Percentiles rank a stretch among this genome's conserved stretches.
phyloP scores from a whole-genome alignment of 345 rosid genomes.

The Salix suchowensis region DNA sequence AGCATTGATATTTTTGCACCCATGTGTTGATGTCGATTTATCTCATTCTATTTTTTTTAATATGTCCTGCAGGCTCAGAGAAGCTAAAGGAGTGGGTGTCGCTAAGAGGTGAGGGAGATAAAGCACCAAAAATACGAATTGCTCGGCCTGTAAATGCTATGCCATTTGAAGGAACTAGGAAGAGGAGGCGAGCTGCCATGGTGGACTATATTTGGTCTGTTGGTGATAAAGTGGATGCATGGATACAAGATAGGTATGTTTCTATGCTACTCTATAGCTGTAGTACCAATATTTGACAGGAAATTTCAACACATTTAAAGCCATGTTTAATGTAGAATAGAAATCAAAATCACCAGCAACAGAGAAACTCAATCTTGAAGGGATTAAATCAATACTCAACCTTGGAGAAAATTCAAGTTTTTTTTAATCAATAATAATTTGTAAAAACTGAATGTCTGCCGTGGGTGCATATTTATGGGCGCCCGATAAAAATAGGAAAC shows the following conservation, averaged over 20 bases:
- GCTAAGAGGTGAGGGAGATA: conserved; percentile 51
- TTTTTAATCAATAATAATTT: too few relatives aligned
- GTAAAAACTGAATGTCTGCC: too few relatives aligned
- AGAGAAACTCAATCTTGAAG: too few relatives aligned
- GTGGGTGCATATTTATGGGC: too few relatives aligned
- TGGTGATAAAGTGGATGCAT: conserved; percentile 90
- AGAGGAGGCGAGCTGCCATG: conserved; percentile 84
- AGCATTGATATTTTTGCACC: background rate
- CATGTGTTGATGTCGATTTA: background rate
- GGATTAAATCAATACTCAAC: too few relatives aligned
- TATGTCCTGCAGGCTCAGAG: conserved; percentile 47
- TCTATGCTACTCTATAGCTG: background rate
- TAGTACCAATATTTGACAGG: background rate
- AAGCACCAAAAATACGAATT: conserved; percentile 67
- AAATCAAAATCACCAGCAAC: too few relatives aligned
- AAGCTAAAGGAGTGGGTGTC: conserved; percentile 84
- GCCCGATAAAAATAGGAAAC: too few relatives aligned
- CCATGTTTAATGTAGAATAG: too few relatives aligned
- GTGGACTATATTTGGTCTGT: conserved; percentile 71
- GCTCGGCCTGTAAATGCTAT: conserved; percentile 61
- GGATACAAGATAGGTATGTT: conserved; percentile 73
- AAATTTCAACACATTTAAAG: background rate
- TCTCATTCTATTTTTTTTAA: background rate
- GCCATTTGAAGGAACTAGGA: conserved; percentile 87
- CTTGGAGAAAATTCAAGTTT: too few relatives aligned